Evolutionary conservation across 2,329 filamentous ascomycete species (phyloP).

Genomic region (Aspergillus brunneoviolaceus): DNA sequence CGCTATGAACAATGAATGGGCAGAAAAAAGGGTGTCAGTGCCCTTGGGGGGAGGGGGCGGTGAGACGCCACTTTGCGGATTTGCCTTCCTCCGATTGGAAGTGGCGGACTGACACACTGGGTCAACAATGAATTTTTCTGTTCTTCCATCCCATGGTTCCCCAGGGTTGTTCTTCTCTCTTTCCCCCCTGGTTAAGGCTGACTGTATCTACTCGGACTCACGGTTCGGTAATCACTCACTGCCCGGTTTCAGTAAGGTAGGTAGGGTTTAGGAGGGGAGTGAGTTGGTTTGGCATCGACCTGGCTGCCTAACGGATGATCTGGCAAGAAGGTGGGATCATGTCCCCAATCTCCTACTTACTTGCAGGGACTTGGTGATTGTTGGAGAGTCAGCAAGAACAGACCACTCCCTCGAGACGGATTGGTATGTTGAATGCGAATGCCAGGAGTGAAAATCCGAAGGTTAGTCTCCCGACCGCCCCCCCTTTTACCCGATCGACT

Average conservation of each 20-base stretch:
- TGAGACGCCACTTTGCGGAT: not conserved
- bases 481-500: slow-evolving; percentile 4
- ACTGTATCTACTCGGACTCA: not conserved
- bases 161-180: not conserved
- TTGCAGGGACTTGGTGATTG: not conserved
- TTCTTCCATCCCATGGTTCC: not conserved
- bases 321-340: not conserved
- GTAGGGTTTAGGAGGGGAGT: not conserved
- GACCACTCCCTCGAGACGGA: not conserved
- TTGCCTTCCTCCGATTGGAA: slow-evolving; percentile 13
- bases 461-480: not conserved
- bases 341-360: not conserved
- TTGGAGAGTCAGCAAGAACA: no score
- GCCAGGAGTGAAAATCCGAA: not conserved
- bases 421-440: not conserved
- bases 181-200: not conserved
- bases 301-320: slow-evolving; percentile 6
- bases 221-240: not conserved
- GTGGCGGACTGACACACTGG: not conserved
- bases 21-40: slow-evolving; percentile 2
- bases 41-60: not conserved
- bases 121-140: not conserved
- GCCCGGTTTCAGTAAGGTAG: not conserved
- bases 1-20: not conserved
- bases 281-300: slow-evolving; percentile 1